Evolutionary conservation across 1,284 basidiomycete species (phyloP).

Genomic region (Cutaneotrichosporon sp.): DNA sequence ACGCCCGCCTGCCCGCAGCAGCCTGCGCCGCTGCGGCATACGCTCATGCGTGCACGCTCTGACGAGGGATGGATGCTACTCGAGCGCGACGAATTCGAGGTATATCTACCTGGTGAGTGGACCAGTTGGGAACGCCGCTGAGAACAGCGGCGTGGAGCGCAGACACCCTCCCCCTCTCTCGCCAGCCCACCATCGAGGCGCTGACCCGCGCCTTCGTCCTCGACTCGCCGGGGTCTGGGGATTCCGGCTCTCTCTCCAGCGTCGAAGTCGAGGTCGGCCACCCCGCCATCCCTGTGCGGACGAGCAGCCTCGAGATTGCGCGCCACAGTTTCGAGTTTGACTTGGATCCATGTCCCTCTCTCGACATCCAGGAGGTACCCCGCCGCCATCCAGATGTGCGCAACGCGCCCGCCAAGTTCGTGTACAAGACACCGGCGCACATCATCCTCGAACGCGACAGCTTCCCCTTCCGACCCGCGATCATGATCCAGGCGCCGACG

Average conservation of each 20-base stretch:
- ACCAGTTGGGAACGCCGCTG: neutral
- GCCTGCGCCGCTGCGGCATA: neutral
- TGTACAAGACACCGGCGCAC: constrained; percentile 3
- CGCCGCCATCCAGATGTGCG: too few species aligned
- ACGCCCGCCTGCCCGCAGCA: neutral
- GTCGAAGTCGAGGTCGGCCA: neutral
- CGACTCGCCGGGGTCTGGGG: neutral
- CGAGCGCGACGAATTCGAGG: neutral
- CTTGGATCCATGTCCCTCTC: neutral
- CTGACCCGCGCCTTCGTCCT: neutral
- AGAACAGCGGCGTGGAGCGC: neutral
- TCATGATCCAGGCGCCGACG: constrained; percentile 1
- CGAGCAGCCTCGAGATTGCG: neutral
- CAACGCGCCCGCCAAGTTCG: neutral
- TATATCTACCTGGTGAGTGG: neutral
- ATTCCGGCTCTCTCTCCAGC: neutral
- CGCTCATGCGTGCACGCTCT: constrained; percentile 1
- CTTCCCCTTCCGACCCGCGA: constrained; percentile 1
- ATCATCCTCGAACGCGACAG: constrained; percentile 2
- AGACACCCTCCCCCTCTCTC: neutral
- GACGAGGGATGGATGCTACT: constrained; percentile 6
- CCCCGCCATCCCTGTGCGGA: neutral
- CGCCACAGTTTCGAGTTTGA: neutral
- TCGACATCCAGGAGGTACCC: neutral
- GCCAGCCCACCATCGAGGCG: neutral